phyloP scores from a whole-genome alignment of 2,329 filamentous ascomycete species.

The Lasiodiplodia gonubiensis region DNA sequence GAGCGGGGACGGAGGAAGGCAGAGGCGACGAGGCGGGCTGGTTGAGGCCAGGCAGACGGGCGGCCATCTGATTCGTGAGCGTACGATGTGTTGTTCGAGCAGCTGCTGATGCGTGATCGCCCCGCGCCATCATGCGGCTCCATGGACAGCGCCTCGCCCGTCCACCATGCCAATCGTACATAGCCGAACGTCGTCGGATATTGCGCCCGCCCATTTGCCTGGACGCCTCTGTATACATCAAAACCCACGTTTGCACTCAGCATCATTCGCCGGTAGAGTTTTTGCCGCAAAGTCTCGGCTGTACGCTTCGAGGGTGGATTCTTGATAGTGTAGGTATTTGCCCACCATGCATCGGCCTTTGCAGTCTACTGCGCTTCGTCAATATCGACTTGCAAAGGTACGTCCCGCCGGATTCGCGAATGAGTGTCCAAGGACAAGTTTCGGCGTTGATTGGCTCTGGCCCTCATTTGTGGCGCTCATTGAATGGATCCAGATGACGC shows the following conservation, averaged over 20 bases:
- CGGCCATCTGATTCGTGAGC: constrained; percentile 24
- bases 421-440: background rate
- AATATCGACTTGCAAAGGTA: background rate
- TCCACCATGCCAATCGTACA: background rate
- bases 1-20: constrained; percentile 10
- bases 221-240: no score
- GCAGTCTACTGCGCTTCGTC: background rate
- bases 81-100: constrained; percentile 21
- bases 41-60: no score
- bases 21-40: constrained; percentile 1
- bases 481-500: no score
- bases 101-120: constrained; percentile 9
- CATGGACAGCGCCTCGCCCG: background rate
- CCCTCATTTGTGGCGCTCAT: background rate
- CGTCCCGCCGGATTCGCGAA: no score
- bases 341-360: no score
- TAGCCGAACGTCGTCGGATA: no score
- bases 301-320: no score
- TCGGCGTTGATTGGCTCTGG: background rate
- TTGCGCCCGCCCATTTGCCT: no score
- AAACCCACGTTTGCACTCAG: no score
- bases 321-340: no score
- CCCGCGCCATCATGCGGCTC: constrained; percentile 19
- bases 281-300: no score
- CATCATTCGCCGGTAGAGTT: no score